phyloP scores from a whole-genome alignment of 2,329 filamentous ascomycete species.

The Blastomyces gilchristii region DNA sequence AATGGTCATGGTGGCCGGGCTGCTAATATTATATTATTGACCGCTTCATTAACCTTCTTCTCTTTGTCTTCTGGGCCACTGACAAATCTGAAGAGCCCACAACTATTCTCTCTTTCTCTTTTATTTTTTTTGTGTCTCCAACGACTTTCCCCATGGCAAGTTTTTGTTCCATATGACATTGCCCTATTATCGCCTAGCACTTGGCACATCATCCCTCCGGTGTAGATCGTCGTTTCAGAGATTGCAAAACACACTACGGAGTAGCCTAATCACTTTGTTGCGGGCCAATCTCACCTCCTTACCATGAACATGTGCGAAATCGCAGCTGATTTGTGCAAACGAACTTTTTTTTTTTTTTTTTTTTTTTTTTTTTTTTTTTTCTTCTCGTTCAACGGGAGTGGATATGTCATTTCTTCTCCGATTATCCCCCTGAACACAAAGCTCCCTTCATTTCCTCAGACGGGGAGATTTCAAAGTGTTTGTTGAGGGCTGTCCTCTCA shows the following conservation, averaged over 20 bases:
- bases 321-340: background rate
- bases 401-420: background rate
- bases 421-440: background rate
- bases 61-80: background rate
- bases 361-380: background rate
- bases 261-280: background rate
- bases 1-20: background rate
- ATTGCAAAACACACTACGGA: background rate
- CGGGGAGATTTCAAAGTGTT: background rate
- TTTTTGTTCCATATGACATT: background rate
- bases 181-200: background rate
- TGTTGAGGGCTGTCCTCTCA: background rate
- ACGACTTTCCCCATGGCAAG: background rate
- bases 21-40: background rate
- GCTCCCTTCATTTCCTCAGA: background rate
- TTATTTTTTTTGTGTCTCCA: background rate
- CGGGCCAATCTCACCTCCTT: background rate
- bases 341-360: background rate
- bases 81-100: background rate
- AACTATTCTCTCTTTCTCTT: background rate
- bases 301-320: background rate
- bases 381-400: no score
- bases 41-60: background rate
- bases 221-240: conserved; percentile 1
- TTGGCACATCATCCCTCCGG: background rate